These are phyloP conservation scores for Ustilago crameri DNA, from an alignment of 1,284 basidiomycete genomes.

Conservation along the genomic window DNA sequence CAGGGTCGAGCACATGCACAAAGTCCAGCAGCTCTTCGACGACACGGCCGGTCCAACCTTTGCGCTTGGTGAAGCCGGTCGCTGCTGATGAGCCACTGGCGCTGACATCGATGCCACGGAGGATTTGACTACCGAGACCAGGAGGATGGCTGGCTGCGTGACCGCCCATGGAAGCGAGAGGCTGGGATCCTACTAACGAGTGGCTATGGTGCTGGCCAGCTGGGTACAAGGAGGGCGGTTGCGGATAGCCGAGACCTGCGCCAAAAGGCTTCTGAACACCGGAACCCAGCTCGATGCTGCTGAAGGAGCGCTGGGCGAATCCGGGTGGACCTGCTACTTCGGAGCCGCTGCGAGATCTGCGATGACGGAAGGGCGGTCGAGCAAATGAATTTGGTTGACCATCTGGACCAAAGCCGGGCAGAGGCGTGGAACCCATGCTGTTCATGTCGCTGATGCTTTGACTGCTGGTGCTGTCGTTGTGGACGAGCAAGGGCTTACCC, in stretches of 20 bases:
- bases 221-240: conserved; percentile 29
- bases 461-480: conserved; percentile 42
- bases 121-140: conserved; percentile 46
- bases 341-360: conserved; percentile 38
- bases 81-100: conserved; percentile 50
- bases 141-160: conserved; percentile 57
- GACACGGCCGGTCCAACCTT: conserved; percentile 60
- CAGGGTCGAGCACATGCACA: conserved; percentile 58
- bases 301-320: conserved; percentile 25
- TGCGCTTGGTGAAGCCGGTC: conserved; percentile 62
- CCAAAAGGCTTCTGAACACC: conserved; percentile 15
- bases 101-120: conserved; percentile 49
- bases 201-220: conserved; percentile 30
- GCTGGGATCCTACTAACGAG: conserved; percentile 37
- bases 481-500: conserved; percentile 23
- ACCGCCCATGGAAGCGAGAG: conserved; percentile 36
- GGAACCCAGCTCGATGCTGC: conserved; percentile 26
- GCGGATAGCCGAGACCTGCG: conserved; percentile 19
- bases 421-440: conserved; percentile 25
- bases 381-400: conserved; percentile 13
- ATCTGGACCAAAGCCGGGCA: conserved; percentile 13
- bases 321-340: conserved; percentile 23
- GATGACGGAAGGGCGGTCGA: conserved; percentile 40
- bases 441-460: conserved; percentile 24
- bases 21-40: conserved; percentile 64